phyloP scores from a whole-genome alignment of 768 basidiomycete genomes.

The Hydnomerulius pinastri region DNA sequence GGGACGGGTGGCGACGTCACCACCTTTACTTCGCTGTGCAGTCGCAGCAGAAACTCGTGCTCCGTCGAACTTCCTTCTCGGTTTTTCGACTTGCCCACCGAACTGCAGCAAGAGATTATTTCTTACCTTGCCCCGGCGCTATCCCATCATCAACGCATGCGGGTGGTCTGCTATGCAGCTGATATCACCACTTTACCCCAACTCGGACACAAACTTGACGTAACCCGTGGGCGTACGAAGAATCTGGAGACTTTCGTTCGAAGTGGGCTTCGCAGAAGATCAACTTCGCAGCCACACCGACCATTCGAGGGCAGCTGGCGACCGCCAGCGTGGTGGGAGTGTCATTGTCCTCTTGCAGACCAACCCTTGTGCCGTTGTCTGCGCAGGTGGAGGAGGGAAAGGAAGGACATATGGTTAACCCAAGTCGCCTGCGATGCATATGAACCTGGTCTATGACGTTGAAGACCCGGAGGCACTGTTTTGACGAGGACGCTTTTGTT shows the following conservation, averaged over 20 bases:
- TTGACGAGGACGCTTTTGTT: too few species aligned
- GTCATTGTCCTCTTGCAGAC: conserved; percentile 25
- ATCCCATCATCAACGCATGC: conserved; percentile 54
- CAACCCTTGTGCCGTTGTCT: conserved; percentile 27
- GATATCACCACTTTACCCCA: conserved; percentile 46
- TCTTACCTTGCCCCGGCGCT: conserved; percentile 59
- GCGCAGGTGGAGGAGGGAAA: conserved; percentile 41
- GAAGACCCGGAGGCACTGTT: neutral
- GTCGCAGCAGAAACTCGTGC: conserved; percentile 5
- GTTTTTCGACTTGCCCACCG: conserved; percentile 51
- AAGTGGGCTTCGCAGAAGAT: conserved; percentile 7
- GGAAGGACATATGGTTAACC: conserved; percentile 48
- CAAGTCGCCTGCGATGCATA: conserved; percentile 47
- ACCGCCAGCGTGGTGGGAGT: conserved; percentile 37
- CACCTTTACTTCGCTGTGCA: conserved; percentile 5
- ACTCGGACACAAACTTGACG: conserved; percentile 22
- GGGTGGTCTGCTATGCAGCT: conserved; percentile 54
- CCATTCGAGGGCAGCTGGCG: conserved; percentile 36
- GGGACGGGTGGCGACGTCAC: neutral
- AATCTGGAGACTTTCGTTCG: conserved; percentile 6
- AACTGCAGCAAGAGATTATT: conserved; percentile 59
- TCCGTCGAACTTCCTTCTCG: conserved; percentile 18
- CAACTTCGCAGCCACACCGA: conserved; percentile 5
- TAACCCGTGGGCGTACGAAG: conserved; percentile 4
- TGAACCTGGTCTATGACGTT: conserved; percentile 31